Evolutionary conservation across 2,329 filamentous ascomycete genomes (phyloP).

Genomic region (Fusarium miscanthi): DNA sequence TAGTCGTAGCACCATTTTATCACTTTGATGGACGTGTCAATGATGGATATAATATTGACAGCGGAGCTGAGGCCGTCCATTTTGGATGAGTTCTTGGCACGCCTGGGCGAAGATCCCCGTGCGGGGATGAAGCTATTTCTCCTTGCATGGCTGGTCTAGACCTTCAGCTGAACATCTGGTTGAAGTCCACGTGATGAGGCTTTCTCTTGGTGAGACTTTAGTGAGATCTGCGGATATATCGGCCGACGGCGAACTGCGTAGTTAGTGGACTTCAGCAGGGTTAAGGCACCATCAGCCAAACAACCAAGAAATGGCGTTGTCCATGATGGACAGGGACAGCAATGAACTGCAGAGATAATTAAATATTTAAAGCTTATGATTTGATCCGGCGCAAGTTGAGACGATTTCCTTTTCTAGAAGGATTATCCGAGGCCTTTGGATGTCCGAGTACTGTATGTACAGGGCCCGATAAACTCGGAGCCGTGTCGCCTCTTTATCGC

Average conservation of each 20-base stretch:
- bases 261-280: background rate
- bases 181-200: background rate
- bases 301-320: fast-evolving
- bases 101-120: background rate
- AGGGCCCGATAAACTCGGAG: background rate
- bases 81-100: background rate
- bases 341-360: fast-evolving
- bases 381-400: fast-evolving
- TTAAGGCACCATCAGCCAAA: background rate
- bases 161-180: background rate
- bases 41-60: background rate
- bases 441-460: background rate
- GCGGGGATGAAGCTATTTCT: background rate
- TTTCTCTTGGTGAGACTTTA: background rate
- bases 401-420: background rate
- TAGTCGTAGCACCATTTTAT: background rate
- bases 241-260: background rate
- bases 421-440: background rate
- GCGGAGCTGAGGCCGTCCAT: background rate
- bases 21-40: background rate
- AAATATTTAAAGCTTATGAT: too few species aligned
- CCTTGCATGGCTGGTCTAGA: background rate
- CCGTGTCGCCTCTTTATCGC: background rate
- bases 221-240: background rate
- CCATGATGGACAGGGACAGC: background rate